These are phyloP conservation scores for Seminavis robusta DNA, from an alignment of 108 stramenopile species.

Conservation along the genomic window DNA sequence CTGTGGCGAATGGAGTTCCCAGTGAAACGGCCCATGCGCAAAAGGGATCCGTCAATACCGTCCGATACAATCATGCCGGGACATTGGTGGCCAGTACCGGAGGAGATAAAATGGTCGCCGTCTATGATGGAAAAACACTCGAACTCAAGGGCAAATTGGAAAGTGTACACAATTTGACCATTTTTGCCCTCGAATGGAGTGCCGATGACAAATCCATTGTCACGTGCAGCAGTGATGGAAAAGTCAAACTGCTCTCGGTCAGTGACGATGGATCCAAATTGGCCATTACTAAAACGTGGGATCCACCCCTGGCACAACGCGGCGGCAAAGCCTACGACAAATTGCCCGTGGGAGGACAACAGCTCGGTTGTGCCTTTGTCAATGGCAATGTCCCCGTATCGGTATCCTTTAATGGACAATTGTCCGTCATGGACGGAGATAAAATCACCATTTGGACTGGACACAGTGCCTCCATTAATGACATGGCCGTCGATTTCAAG, in stretches of 20 bases:
- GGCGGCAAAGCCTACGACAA: conserved; percentile 24
- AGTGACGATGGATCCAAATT: conserved; percentile 26
- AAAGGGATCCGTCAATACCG: conserved; percentile 69
- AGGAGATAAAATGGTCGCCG: conserved; percentile 70
- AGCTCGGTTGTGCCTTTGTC: conserved; percentile 75
- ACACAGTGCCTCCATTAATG: conserved; percentile 81
- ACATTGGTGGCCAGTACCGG: conserved; percentile 63
- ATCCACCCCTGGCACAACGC: conserved; percentile 41
- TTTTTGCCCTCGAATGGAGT: conserved; percentile 87
- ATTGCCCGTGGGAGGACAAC: conserved; percentile 68
- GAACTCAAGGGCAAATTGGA: conserved; percentile 41
- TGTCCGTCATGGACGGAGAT: conserved; percentile 51
- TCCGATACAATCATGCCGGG: conserved; percentile 87
- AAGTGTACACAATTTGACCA: conserved; percentile 68
- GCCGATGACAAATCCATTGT: conserved; percentile 64
- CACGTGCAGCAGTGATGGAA: conserved; percentile 93
- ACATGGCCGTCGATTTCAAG: conserved; percentile 67
- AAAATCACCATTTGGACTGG: conserved; percentile 59
- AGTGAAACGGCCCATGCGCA: conserved; percentile 53
- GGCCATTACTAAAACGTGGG: conserved; percentile 55
- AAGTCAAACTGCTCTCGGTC: conserved; percentile 69
- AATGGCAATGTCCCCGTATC: conserved; percentile 58
- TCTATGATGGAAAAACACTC: conserved; percentile 83
- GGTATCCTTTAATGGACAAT: conserved; percentile 81
- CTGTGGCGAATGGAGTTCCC: conserved; percentile 49